Percentiles rank a stretch among this genome's conserved stretches.
Conservation (phyloP, 805 yeast species). For the Barnettozyma vustinii region DNA sequence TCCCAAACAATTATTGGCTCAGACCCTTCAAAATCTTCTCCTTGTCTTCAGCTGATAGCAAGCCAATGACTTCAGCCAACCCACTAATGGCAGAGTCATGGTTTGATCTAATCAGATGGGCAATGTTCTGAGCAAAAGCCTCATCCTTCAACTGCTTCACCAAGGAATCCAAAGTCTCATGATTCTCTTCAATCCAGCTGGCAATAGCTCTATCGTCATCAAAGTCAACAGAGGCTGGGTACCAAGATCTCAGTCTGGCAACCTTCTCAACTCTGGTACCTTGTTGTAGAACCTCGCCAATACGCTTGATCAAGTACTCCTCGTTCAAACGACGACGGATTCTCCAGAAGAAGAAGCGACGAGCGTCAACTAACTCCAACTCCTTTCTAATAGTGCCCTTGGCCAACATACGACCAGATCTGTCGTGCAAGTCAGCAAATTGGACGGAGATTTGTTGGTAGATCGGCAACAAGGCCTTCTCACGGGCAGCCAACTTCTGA, state of each 20-base stretch:
- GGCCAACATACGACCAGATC: slow-evolving; percentile 95
- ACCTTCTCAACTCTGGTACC: slow-evolving; percentile 73
- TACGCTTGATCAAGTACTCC: slow-evolving; percentile 74
- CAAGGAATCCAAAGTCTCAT: slow-evolving; percentile 51
- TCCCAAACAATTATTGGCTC: slow-evolving; percentile 14
- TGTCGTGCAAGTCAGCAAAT: slow-evolving; percentile 96
- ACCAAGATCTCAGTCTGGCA: slow-evolving; percentile 85
- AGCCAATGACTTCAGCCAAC: slow-evolving; percentile 46
- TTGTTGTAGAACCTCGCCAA: slow-evolving; percentile 55
- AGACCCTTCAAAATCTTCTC: slow-evolving; percentile 35
- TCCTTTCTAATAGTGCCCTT: slow-evolving; percentile 87
- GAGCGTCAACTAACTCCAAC: slow-evolving; percentile 77
- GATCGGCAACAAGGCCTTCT: slow-evolving; percentile 72
- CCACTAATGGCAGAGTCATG: slow-evolving; percentile 49
- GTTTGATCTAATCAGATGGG: slow-evolving; percentile 52
- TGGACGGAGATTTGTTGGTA: slow-evolving; percentile 91
- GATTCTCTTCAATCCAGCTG: slow-evolving; percentile 80
- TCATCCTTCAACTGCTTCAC: slow-evolving; percentile 64
- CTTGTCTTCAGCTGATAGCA: slow-evolving; percentile 50
- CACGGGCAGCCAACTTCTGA: slow-evolving; percentile 70
- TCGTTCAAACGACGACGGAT: slow-evolving; percentile 92
- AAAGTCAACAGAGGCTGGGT: slow-evolving; percentile 61
- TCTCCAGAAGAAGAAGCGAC: slow-evolving; percentile 99
- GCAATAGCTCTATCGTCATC: slow-evolving; percentile 77
- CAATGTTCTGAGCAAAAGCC: slow-evolving; percentile 57